Base-by-base conservation (phyloP, 331 rosid species). In the Quercus phellos region DNA sequence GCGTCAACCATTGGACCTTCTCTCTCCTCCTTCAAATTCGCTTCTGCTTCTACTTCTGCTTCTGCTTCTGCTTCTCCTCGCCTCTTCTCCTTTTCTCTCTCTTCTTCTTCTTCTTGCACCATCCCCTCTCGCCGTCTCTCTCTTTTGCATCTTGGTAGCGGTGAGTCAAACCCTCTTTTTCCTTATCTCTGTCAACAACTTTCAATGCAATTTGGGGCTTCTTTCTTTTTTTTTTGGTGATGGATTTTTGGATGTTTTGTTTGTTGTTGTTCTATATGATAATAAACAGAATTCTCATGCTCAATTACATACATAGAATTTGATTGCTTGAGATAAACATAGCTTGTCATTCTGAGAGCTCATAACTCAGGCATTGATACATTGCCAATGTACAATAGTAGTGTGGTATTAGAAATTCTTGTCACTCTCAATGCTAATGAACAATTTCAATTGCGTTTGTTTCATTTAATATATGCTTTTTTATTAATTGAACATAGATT, bases 1-100 rank as follows among this genome's bases (percentile, higher is more conserved):
- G 91, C 95, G 56, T 90, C 95, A 58, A 83, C 97, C 64, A 82
- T 93, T 81, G 84, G 89, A 67, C 98, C 92, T 18, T 89, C 94
- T 17, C 82, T 89, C 43, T 85, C 93, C 7, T 85, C 95, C 12
- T 74, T 93, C 50, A 76, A 76, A 54, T 82, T 88, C 83, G 68
- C 88, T 2, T 77, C 69, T n/a, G 72, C 78, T 24, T 78, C 69
- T n/a, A 69, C 78, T 24, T 78, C 88, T 24, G 89, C 29, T 68
- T 78, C 88, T 24, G 89, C 29, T 68, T 84, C 83, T 43, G 79
- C 90, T 51, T 79, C 90, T 61, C 58, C 42, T 35, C 42, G 42
- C 80, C 80, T 53, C 90, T 59, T 82, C 89, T 35, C 73, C 72
- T 71, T 58, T 38, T 76, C 30, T 85, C 83, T 51, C 42, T 79